Conservation (phyloP, 1,284 basidiomycete species). For the Malassezia slooffiae region DNA sequence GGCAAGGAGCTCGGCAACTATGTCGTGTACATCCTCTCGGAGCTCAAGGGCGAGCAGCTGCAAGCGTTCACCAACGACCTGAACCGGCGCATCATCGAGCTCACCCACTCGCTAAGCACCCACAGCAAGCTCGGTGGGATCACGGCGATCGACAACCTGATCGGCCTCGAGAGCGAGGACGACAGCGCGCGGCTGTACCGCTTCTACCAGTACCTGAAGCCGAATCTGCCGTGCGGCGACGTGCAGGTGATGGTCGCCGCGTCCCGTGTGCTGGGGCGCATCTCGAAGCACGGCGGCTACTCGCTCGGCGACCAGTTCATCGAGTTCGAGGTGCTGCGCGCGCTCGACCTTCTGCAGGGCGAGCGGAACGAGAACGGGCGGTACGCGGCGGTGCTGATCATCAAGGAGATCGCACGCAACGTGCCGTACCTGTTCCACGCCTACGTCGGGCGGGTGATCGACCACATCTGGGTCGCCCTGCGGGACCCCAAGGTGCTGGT, state of each 20-base stretch:
- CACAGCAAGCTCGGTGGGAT: constrained; percentile 70
- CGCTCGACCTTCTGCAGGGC: constrained; percentile 59
- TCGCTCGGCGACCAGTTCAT: constrained; percentile 76
- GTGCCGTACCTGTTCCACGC: constrained; percentile 43
- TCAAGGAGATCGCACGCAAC: constrained; percentile 43
- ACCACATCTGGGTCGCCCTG: constrained; percentile 45
- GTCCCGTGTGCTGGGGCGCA: constrained; percentile 70
- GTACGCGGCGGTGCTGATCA: constrained; percentile 46
- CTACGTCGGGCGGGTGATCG: constrained; percentile 39
- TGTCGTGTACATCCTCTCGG: constrained; percentile 26
- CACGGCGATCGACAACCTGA: constrained; percentile 55
- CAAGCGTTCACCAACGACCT: constrained; percentile 50
- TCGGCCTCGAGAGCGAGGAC: constrained; percentile 26
- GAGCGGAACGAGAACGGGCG: constrained; percentile 49
- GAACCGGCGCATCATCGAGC: constrained; percentile 64
- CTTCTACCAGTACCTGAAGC: constrained; percentile 82
- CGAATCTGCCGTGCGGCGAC: constrained; percentile 68
- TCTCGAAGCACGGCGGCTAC: constrained; percentile 66
- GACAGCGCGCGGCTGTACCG: constrained; percentile 62
- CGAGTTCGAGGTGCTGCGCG: constrained; percentile 69
- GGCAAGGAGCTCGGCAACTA: constrained; percentile 37
- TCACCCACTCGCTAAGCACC: constrained; percentile 66
- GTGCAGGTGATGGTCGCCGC: constrained; percentile 77
- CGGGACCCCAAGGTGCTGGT: constrained; percentile 38
- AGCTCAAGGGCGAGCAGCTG: constrained; percentile 38